A percentile compares a stretch with the other conserved stretches of the same genome.
Evolutionary conservation across 2,329 filamentous ascomycete species (phyloP).

Genomic region (Aspergillus texensis): DNA sequence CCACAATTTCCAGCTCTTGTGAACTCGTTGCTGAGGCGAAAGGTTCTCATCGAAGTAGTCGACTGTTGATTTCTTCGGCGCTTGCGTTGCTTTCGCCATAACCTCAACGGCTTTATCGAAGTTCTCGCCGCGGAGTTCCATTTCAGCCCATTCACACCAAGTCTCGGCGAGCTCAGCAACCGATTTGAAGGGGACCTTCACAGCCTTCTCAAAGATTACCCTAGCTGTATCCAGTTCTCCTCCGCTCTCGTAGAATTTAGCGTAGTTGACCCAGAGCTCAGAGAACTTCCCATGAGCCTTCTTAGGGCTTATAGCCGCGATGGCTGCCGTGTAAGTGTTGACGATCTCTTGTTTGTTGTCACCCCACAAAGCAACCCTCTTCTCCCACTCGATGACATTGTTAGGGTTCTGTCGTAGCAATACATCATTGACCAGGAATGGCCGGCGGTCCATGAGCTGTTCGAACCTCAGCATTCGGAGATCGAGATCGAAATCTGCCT

Average conservation of each 20-base stretch:
- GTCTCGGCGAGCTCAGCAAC: slow-evolving; percentile 96
- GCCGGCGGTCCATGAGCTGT: slow-evolving; percentile 93
- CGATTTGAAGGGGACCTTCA: slow-evolving; percentile 96
- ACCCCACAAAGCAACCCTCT: slow-evolving; percentile 92
- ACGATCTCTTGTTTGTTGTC: slow-evolving; percentile 90
- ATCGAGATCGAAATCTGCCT: slow-evolving; percentile 91
- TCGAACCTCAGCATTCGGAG: slow-evolving; percentile 98
- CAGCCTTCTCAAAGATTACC: slow-evolving; percentile 94
- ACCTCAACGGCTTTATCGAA: slow-evolving; percentile 93
- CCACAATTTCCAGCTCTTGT: slow-evolving; percentile 99
- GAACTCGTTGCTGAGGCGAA: slow-evolving; percentile 91
- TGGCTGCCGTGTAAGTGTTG: slow-evolving; percentile 91
- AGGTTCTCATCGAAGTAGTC: slow-evolving; percentile 97
- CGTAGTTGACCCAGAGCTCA: slow-evolving; percentile 94
- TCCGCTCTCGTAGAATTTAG: slow-evolving; percentile 91
- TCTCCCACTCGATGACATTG: slow-evolving; percentile 96
- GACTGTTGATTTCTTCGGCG: slow-evolving; percentile 96
- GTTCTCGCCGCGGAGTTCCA: slow-evolving; percentile 94
- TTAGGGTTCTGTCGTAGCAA: slow-evolving; percentile 93
- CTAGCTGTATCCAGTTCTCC: slow-evolving; percentile 83
- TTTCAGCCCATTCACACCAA: slow-evolving; percentile 99
- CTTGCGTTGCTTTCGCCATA: slow-evolving; percentile 95
- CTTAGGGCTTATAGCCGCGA: slow-evolving; percentile 89
- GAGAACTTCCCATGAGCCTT: slow-evolving; percentile 93
- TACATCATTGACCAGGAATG: slow-evolving; percentile 96